These are phyloP conservation scores for Desmodesmus armatus DNA, from an alignment of 139 green algal genomes.

Conservation along the genomic window DNA sequence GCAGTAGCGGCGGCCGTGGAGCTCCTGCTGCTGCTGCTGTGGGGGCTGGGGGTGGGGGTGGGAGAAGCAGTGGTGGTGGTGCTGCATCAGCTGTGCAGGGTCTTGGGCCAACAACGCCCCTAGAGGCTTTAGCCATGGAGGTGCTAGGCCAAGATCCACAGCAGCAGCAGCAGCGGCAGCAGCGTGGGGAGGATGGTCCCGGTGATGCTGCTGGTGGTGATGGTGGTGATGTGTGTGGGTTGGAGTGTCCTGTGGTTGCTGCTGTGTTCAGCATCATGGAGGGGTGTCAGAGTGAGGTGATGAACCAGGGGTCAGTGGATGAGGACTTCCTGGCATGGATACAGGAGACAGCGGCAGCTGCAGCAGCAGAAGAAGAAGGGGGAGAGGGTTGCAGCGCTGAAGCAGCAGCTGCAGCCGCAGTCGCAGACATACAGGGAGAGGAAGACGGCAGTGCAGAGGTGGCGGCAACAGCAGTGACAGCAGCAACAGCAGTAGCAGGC, in stretches of 20 bases:
- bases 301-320: slow-evolving; percentile 11
- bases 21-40: not conserved
- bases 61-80: not conserved
- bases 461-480: not conserved
- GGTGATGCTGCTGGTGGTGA: not conserved
- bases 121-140: not conserved
- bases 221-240: not conserved
- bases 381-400: no score
- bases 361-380: no score
- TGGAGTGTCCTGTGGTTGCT: not conserved
- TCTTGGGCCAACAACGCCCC: no score
- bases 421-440: no score
- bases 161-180: not conserved
- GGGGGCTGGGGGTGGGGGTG: not conserved
- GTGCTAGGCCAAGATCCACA: not conserved
- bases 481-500: no score
- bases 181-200: not conserved
- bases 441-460: not conserved
- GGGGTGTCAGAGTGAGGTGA: not conserved
- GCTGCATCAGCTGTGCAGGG: not conserved
- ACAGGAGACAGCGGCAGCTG: not conserved
- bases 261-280: not conserved
- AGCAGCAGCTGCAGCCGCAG: not conserved
- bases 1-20: not conserved
- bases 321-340: not conserved